These are phyloP conservation scores for Ophiocordyceps polyrhachis-furcata DNA, from an alignment of 2,329 filamentous ascomycete species.

Conservation along the genomic window DNA sequence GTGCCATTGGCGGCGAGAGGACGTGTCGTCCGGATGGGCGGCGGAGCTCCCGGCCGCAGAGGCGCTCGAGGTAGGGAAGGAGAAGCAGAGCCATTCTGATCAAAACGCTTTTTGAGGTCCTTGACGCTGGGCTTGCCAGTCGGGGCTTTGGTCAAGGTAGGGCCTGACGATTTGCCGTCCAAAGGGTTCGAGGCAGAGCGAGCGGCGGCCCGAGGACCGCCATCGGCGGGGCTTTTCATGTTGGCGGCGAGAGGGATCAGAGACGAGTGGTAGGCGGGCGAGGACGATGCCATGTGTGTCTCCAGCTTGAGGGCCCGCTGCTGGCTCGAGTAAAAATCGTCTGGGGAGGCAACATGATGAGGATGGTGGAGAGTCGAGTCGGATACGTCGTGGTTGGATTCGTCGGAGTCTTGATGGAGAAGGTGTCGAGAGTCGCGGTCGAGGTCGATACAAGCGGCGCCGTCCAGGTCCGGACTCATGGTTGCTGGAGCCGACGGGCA, in stretches of 20 bases:
- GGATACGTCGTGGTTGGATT: background rate
- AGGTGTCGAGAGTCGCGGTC: conserved; percentile 1
- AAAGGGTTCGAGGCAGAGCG: conserved; percentile 39
- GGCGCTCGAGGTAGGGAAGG: conserved; percentile 17
- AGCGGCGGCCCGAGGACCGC: conserved; percentile 17
- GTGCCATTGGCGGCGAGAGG: conserved; percentile 15
- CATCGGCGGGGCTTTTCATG: background rate
- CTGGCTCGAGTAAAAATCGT: conserved; percentile 30
- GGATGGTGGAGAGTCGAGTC: conserved; percentile 5
- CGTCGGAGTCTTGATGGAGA: background rate
- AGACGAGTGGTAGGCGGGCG: conserved; percentile 10
- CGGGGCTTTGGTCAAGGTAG: conserved; percentile 13
- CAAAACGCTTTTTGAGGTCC: conserved; percentile 64
- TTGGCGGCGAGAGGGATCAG: conserved; percentile 22
- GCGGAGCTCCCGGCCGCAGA: conserved; percentile 13
- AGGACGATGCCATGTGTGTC: conserved; percentile 16
- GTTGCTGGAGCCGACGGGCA: conserved; percentile 19
- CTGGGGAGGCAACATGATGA: conserved; percentile 25
- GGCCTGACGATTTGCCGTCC: conserved; percentile 20
- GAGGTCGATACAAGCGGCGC: conserved; percentile 7
- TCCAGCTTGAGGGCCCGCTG: conserved; percentile 12
- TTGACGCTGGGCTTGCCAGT: conserved; percentile 49
- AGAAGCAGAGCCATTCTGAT: conserved; percentile 32
- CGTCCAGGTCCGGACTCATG: conserved; percentile 14
- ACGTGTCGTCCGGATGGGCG: conserved; percentile 9